Base-by-base conservation (phyloP, 139 green algal genomes). In the Desmodesmus armatus region DNA sequence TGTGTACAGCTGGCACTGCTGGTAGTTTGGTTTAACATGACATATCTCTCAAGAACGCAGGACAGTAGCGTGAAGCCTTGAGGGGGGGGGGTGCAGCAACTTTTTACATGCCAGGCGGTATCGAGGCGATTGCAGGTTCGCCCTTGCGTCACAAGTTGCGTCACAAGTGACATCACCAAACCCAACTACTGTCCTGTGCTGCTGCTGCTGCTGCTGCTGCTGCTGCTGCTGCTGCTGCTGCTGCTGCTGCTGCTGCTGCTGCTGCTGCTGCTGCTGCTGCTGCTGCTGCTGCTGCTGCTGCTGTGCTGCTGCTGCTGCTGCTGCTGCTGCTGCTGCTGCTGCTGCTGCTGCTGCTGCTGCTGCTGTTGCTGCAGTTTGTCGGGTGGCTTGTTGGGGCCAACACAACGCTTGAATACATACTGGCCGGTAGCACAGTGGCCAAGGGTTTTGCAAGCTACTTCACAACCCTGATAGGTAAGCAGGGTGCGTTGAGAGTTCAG, bases 381-480 rank as follows among this genome's bases (percentile, higher is more conserved):
- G 58, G 76, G 55, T 60, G 55, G 66, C 27, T 75, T 31, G 66
- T 75, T 27, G 66, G 66, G 2, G 66, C 66, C 66, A 75, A 75
- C 37, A 75, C 66, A 13, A 43, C 47, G 66, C 66, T 75, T 31
- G 66, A 75, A 25, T 75, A 75, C 19, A 31, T 75, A 9, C 66
- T 75, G 66, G 66, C 66, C 43, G 66, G 21, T 11, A 75, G 66
- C 19, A 75, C 66, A 49, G 66, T 75, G 3, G 66, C 29, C 3
- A 75, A 75, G 66, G 66, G 66, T 33, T 75, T 75, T 49, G 31
- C 66, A 5, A 75, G 66, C 37, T 75, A 75, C 66, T 75, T 75
- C 66, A 75, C 66, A 27, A 75, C 66, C 13, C 66, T 75, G 15
- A 75, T 75, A 49, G 66, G 66, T 75, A n/a, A n/a, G n/a, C n/a